phyloP scores from a whole-genome alignment of 371 early-diverging fungal species.

The Mortierella sp. region DNA sequence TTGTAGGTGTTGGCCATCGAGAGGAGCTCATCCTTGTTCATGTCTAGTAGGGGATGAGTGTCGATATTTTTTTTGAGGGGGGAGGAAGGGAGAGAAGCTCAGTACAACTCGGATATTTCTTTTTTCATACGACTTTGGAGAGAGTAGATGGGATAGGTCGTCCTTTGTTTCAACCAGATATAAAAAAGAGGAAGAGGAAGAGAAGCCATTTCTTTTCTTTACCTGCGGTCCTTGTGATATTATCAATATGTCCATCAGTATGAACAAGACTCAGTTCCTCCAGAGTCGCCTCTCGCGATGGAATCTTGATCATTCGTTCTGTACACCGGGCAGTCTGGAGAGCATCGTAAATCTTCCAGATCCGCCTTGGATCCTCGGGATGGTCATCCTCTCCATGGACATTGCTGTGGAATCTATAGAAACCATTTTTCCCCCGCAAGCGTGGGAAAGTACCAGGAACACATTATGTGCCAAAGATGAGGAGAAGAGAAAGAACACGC shows the following conservation, averaged over 20 bases:
- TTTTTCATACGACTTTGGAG: too few relatives aligned
- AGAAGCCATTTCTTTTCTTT: too few relatives aligned
- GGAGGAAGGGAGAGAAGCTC: too few relatives aligned
- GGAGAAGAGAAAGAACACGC: neutral
- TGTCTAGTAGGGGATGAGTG: constrained; percentile 23
- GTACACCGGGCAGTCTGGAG: constrained; percentile 61
- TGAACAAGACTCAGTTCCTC: constrained; percentile 73
- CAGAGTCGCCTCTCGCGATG: constrained; percentile 60
- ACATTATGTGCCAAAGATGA: too few relatives aligned
- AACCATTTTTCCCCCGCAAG: constrained; percentile 10
- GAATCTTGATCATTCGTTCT: constrained; percentile 62
- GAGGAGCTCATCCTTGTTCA: constrained; percentile 40
- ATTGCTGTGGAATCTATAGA: constrained; percentile 51
- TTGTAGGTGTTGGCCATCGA: constrained; percentile 60
- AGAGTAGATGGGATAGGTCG: too few relatives aligned
- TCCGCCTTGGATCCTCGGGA: constrained; percentile 81
- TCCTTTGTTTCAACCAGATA: too few relatives aligned
- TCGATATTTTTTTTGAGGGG: too few relatives aligned
- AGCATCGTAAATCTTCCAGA: constrained; percentile 70
- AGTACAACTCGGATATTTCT: too few relatives aligned
- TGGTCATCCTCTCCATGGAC: constrained; percentile 66
- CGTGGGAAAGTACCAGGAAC: too few relatives aligned
- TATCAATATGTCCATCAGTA: constrained; percentile 56
- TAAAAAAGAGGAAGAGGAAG: too few relatives aligned
- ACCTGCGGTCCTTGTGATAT: constrained; percentile 56